phyloP scores from a whole-genome alignment of 805 yeast genomes.

The Yamadazyma takamatsuzukensis region DNA sequence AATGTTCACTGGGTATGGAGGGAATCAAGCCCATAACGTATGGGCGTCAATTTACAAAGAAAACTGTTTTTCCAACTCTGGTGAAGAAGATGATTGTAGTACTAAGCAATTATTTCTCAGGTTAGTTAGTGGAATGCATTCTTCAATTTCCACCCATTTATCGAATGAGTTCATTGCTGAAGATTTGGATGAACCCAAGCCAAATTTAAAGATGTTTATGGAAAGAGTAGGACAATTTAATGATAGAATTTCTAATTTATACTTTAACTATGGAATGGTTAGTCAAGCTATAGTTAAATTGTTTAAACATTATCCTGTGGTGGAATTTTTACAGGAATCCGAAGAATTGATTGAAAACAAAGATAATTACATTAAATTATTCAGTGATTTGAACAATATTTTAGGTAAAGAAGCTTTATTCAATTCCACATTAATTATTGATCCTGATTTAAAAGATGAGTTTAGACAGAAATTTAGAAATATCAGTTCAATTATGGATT shows the following conservation, averaged over 20 bases:
- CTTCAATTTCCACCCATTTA: constrained; percentile 90
- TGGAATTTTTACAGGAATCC: constrained; percentile 25
- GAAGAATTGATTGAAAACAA: constrained; percentile 46
- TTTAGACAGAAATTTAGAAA: constrained; percentile 83
- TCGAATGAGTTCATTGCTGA: constrained; percentile 65
- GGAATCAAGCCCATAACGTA: constrained; percentile 84
- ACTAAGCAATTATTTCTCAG: constrained; percentile 89
- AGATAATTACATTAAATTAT: constrained; percentile 26
- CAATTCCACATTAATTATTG: constrained; percentile 43
- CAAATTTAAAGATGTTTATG: constrained; percentile 79
- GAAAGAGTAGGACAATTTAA: constrained; percentile 85
- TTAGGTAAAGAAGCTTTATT: constrained; percentile 40
- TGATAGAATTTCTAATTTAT: constrained; percentile 84
- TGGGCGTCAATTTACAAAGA: constrained; percentile 93
- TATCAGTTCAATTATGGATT: constrained; percentile 91
- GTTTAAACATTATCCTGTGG: constrained; percentile 20
- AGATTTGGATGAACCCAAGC: constrained; percentile 65
- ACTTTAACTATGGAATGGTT: constrained; percentile 87
- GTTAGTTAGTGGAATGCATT: constrained; percentile 88
- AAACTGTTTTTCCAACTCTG: constrained; percentile 73
- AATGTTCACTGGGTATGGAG: constrained; percentile 94
- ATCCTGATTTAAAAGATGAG: constrained; percentile 69
- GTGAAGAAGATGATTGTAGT: constrained; percentile 20
- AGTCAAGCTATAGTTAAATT: constrained; percentile 73
- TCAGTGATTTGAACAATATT: constrained; percentile 15